Percentiles rank a stretch among this genome's conserved stretches.
phyloP scores from a whole-genome alignment of 257 asterid genomes.

The Primulina huaijiensis region DNA sequence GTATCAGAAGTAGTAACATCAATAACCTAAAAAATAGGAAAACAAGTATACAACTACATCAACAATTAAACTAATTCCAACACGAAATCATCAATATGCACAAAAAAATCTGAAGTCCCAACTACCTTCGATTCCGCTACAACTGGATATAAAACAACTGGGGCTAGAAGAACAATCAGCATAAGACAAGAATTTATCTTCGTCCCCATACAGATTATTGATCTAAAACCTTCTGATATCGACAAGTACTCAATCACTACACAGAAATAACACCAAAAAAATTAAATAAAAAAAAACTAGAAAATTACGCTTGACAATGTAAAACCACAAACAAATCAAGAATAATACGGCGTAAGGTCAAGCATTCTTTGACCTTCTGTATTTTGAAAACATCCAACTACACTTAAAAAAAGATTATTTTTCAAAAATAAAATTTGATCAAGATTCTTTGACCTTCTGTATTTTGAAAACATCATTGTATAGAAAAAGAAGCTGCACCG shows the following conservation, averaged over 20 bases:
- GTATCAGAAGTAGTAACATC: slow-evolving; percentile 17
- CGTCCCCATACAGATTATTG: slow-evolving; percentile 35
- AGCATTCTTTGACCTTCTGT: too few relatives aligned
- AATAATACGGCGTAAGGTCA: too few relatives aligned
- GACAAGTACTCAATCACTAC: slow-evolving; percentile 16
- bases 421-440: too few relatives aligned
- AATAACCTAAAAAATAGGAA: slow-evolving; percentile 35
- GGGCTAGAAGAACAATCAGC: slow-evolving; percentile 35
- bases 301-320: slow-evolving; percentile 8
- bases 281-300: neutral
- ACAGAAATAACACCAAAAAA: neutral
- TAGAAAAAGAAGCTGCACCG: too few relatives aligned
- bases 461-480: too few relatives aligned
- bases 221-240: slow-evolving; percentile 23
- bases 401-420: too few relatives aligned
- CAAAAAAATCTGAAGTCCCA: neutral
- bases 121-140: slow-evolving; percentile 58
- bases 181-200: slow-evolving; percentile 28
- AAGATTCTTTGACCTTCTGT: too few relatives aligned
- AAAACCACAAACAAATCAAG: neutral
- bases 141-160: slow-evolving; percentile 32
- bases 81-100: slow-evolving; percentile 9
- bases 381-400: too few relatives aligned
- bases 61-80: neutral
- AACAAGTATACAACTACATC: slow-evolving; percentile 12